These are phyloP conservation scores for Dipodascus albidus DNA, from an alignment of 805 yeast species.

Conservation along the genomic window DNA sequence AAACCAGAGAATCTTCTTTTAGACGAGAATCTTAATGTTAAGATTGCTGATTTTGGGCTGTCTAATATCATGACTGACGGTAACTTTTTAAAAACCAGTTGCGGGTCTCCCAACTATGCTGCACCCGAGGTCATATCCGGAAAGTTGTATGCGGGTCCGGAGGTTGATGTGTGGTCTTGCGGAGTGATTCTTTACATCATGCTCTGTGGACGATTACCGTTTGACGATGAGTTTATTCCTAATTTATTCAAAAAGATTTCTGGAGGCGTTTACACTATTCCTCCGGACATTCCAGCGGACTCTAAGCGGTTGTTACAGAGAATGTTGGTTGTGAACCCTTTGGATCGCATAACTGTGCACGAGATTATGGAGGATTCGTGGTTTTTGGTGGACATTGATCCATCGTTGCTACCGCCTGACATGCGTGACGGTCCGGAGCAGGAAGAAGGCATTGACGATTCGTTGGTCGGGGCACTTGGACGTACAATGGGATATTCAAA, in stretches of 20 bases:
- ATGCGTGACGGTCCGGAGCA: constrained; percentile 11
- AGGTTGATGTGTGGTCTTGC: constrained; percentile 96
- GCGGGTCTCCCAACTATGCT: constrained; percentile 96
- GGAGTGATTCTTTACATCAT: constrained; percentile 92
- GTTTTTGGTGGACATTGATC: constrained; percentile 76
- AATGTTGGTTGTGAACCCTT: constrained; percentile 91
- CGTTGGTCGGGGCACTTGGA: constrained; percentile 60
- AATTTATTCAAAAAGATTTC: constrained; percentile 85
- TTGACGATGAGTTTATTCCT: constrained; percentile 93
- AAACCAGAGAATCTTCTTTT: constrained; percentile 88
- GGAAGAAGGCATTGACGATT: constrained; percentile 48
- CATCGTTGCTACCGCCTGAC: constrained; percentile 59
- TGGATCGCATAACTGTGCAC: constrained; percentile 83
- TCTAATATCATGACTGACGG: constrained; percentile 97
- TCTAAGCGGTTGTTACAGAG: constrained; percentile 72
- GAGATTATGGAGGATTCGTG: constrained; percentile 91
- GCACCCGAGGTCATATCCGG: constrained; percentile 97
- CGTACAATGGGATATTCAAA: constrained; percentile 82
- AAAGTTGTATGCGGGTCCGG: constrained; percentile 93
- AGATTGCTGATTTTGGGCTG: constrained; percentile 92
- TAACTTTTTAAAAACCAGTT: constrained; percentile 83
- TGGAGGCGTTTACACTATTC: constrained; percentile 85
- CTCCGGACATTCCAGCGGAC: constrained; percentile 74
- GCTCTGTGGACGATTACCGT: constrained; percentile 92
- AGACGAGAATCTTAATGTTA: constrained; percentile 84